Evolutionary conservation across 495 filamentous ascomycete genomes (phyloP).

Genomic region (Darksidea phi): DNA sequence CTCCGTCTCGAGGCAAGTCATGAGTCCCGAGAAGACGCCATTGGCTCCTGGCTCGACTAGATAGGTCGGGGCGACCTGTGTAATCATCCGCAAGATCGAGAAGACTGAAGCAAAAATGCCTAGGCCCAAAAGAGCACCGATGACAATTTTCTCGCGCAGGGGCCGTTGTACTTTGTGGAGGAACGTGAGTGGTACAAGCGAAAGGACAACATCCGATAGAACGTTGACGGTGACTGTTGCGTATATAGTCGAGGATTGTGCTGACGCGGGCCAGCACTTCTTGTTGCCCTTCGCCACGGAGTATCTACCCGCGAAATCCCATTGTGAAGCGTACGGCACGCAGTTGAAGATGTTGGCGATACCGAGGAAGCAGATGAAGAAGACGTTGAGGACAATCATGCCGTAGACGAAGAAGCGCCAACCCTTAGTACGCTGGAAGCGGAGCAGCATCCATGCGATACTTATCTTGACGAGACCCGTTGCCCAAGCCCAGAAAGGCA

Average conservation of each 20-base stretch:
- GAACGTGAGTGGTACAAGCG: constrained; percentile 43
- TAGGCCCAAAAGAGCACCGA: constrained; percentile 41
- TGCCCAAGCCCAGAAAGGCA: constrained; percentile 35
- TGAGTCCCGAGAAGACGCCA: constrained; percentile 1
- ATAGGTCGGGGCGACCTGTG: background rate
- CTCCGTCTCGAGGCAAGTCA: constrained; percentile 17
- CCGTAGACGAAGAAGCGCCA: constrained; percentile 36
- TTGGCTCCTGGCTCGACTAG: background rate
- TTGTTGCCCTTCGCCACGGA: background rate
- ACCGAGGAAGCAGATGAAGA: constrained; percentile 23
- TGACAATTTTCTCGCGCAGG: constrained; percentile 37
- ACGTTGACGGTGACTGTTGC: constrained; percentile 34
- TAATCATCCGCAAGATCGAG: constrained; percentile 2
- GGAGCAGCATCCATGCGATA: constrained; percentile 41
- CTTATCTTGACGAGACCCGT: constrained; percentile 42
- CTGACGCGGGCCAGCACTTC: constrained; percentile 32
- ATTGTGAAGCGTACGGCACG: constrained; percentile 36
- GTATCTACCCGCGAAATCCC: constrained; percentile 31
- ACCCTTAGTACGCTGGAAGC: constrained; percentile 32
- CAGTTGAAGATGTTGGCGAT: constrained; percentile 37
- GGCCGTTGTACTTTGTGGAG: constrained; percentile 41
- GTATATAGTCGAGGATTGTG: constrained; percentile 31
- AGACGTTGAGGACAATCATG: constrained; percentile 32
- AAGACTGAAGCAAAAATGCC: constrained; percentile 41
- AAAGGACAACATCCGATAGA: constrained; percentile 40